Evolutionary conservation across 805 yeast species (phyloP), one percentile per base, ranked within the genome.

Genomic region (Metschnikowia shivogae): DNA sequence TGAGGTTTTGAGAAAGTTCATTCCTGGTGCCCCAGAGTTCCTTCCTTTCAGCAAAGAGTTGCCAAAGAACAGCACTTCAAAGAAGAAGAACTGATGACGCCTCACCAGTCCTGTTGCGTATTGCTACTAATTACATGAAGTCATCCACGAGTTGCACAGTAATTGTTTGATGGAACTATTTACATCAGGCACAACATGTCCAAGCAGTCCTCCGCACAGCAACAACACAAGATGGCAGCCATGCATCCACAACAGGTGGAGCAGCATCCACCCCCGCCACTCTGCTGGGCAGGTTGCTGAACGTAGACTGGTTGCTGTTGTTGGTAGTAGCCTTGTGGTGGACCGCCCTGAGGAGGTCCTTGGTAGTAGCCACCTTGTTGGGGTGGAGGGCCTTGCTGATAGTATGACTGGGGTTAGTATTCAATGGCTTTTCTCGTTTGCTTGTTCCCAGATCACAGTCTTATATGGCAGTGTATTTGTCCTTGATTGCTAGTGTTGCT

Each of bases 11-110:
- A 86, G 97, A 77, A 88, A 81, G 68, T 93, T 85, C 77, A 88
- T 93, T 61, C 99, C 99, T 46, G 99, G 99, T 56, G 96, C 89
- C 72, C 99, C 99, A 29, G 97, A 92, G 66, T 93, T 93, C 70
- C 73, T 93, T 59, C 98, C 97, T 42, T 93, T 71, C 67, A 80
- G 78, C 47, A 88, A 85, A 69, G 98, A 89, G 64, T 78, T 92
- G 60, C 96, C 97, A 69, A 90, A 90, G 81, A 88, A 89, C 75
- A 84, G 93, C 34, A 88, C 96, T 54, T 86, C 95, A 43, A 79
- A 77, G 67, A 82, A 82, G 78, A 68, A 67, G 68, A 75, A 75
- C 62, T 45, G 43, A 30, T 29, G 10, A 28, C 5, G 3, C 3
- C 8, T 22, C 8, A 22, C 26, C 8, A 5, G 26, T 22, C 26